Evolutionary conservation across 176 grass and related monocot genomes (phyloP).

Genomic region (Eleusine coracana): DNA sequence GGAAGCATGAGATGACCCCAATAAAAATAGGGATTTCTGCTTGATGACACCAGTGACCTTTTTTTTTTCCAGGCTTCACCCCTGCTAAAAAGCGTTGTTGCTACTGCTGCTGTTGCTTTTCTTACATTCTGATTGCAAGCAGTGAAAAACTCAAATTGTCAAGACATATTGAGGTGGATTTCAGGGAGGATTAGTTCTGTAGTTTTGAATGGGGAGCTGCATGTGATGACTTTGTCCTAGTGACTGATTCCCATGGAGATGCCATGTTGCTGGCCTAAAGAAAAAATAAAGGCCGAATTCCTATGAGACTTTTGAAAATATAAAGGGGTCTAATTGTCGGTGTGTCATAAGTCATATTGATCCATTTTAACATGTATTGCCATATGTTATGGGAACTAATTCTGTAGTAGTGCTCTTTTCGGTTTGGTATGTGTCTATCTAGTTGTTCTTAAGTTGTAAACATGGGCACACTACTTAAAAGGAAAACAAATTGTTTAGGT

Average conservation of each 20-base stretch:
- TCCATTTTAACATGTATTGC: neutral
- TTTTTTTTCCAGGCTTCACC: too few species aligned
- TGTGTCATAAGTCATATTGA: slow-evolving; percentile 4
- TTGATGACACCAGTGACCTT: too few species aligned
- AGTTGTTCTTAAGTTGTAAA: neutral
- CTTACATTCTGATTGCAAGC: neutral
- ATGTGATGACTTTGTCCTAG: neutral
- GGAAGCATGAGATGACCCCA: too few species aligned
- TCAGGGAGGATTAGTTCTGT: neutral
- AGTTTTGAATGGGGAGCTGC: neutral
- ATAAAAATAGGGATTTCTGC: too few species aligned
- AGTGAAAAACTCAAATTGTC: neutral
- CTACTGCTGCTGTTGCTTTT: neutral
- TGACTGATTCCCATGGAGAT: neutral
- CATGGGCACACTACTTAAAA: too few species aligned
- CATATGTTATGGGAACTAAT: neutral
- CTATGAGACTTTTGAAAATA: neutral
- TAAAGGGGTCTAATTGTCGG: neutral
- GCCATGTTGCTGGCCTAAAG: neutral
- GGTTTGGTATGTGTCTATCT: too few species aligned
- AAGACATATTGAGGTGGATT: neutral
- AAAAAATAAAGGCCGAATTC: neutral
- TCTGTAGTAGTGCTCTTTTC: neutral
- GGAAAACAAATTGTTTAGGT: neutral
- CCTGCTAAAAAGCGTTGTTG: too few species aligned